These are phyloP conservation scores for Zasmidium citrigriseum DNA, from an alignment of 2,329 filamentous ascomycete genomes.

Conservation along the genomic window DNA sequence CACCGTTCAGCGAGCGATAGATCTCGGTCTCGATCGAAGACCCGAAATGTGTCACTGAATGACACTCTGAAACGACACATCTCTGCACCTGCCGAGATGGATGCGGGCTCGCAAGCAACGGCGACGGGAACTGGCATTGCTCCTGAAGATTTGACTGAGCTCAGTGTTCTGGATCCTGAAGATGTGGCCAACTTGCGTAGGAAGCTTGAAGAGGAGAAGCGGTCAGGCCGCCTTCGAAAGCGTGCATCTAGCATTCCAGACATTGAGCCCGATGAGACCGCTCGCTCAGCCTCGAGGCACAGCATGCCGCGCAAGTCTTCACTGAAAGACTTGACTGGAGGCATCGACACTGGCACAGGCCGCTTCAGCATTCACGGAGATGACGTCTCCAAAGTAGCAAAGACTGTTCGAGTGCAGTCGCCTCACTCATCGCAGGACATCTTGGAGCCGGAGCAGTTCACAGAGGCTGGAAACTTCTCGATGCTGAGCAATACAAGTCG, in stretches of 20 bases:
- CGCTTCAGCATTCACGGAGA: conserved; percentile 26
- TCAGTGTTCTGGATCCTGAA: conserved; percentile 56
- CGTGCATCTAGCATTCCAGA: conserved; percentile 2
- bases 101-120: not conserved
- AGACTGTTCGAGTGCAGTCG: conserved; percentile 39
- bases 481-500: conserved; percentile 52
- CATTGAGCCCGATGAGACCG: conserved; percentile 7
- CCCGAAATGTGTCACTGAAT: not conserved
- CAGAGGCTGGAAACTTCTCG: conserved; percentile 44
- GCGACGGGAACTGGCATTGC: not conserved
- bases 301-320: conserved; percentile 55
- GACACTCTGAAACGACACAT: conserved; percentile 11
- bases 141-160: conserved; percentile 49
- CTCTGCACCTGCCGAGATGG: conserved; percentile 22
- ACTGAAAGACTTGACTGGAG: conserved; percentile 51
- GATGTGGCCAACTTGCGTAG: conserved; percentile 57
- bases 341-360: conserved; percentile 36
- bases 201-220: conserved; percentile 56
- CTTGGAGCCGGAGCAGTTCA: conserved; percentile 30
- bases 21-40: not conserved
- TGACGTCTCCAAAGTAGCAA: conserved; percentile 32
- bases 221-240: conserved; percentile 30
- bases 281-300: conserved; percentile 40
- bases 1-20: not conserved
- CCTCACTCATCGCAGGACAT: conserved; percentile 35